These are phyloP conservation scores for Alnus glutinosa DNA, from an alignment of 306 rosid species.

Conservation along the genomic window DNA sequence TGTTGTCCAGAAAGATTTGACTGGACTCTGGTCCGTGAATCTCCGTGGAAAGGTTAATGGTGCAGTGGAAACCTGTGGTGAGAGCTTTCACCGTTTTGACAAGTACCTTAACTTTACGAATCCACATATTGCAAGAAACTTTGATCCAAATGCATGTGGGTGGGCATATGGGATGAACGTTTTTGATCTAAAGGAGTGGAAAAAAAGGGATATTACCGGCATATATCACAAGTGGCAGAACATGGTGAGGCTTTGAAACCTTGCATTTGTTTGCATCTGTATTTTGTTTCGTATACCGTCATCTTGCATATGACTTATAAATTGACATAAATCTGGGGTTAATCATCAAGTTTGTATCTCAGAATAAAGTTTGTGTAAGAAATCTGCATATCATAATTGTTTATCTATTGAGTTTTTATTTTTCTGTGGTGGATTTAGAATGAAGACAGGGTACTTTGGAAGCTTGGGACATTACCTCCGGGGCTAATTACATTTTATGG, in stretches of 20 bases:
- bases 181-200: slow-evolving; percentile 93
- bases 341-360: not conserved
- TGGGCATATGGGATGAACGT: slow-evolving; percentile 99
- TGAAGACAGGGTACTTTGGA: slow-evolving; percentile 90
- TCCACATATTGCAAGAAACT: slow-evolving; percentile 81
- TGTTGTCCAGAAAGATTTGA: slow-evolving; percentile 96
- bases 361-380: too few relatives aligned
- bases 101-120: slow-evolving; percentile 90
- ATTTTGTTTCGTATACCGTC: not conserved
- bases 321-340: not conserved
- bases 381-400: not conserved
- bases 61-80: slow-evolving; percentile 95
- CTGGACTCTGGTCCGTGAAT: slow-evolving; percentile 73
- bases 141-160: slow-evolving; percentile 93
- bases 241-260: slow-evolving; percentile 66
- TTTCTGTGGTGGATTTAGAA: slow-evolving; percentile 54
- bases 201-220: slow-evolving; percentile 84
- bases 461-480: slow-evolving; percentile 94
- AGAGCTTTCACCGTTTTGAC: slow-evolving; percentile 92
- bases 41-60: slow-evolving; percentile 92
- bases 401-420: slow-evolving; percentile 13
- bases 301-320: not conserved
- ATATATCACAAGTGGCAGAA: slow-evolving; percentile 98
- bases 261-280: slow-evolving; percentile 21
- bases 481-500: slow-evolving; percentile 93